A percentile compares a stretch with the other conserved stretches of the same genome.
Evolutionary conservation across 2,329 filamentous ascomycete genomes (phyloP).

Genomic region (Fusarium pseudocircinatum): DNA sequence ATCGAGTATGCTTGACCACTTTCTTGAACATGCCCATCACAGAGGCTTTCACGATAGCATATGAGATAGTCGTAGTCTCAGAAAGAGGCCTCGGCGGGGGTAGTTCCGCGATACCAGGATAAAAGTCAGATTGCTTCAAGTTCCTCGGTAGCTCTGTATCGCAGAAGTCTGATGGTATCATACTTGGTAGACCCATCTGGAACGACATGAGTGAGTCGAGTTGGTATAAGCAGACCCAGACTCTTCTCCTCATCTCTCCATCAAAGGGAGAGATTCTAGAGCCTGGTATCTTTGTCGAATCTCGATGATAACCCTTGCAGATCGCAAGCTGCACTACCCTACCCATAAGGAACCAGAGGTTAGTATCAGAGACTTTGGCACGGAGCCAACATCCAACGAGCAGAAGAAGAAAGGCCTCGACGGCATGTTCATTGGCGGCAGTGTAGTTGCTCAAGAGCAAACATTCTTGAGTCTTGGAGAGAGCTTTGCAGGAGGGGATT

Average conservation of each 20-base stretch:
- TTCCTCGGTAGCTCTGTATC: constrained; percentile 37
- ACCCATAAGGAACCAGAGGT: constrained; percentile 57
- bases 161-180: constrained; percentile 47
- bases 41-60: constrained; percentile 44
- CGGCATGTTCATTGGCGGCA: constrained; percentile 50
- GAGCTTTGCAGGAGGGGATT: neutral
- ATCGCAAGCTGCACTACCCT: constrained; percentile 57
- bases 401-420: constrained; percentile 57
- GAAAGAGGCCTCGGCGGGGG: constrained; percentile 29
- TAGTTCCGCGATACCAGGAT: neutral
- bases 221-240: constrained; percentile 56
- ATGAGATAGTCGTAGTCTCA: constrained; percentile 33
- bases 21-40: constrained; percentile 42
- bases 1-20: constrained; percentile 35
- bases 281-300: constrained; percentile 50
- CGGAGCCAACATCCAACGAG: constrained; percentile 48
- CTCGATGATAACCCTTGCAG: constrained; percentile 59
- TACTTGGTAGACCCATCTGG: constrained; percentile 59
- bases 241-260: constrained; percentile 58
- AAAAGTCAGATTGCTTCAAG: constrained; percentile 33
- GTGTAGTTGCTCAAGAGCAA: constrained; percentile 57
- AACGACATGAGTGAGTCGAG: constrained; percentile 58
- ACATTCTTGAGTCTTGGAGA: constrained; percentile 52
- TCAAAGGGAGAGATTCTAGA: constrained; percentile 52
- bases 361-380: constrained; percentile 46